Conservation (phyloP, 2,329 filamentous ascomycete species). For the Phaeosphaeriaceae sp. region DNA sequence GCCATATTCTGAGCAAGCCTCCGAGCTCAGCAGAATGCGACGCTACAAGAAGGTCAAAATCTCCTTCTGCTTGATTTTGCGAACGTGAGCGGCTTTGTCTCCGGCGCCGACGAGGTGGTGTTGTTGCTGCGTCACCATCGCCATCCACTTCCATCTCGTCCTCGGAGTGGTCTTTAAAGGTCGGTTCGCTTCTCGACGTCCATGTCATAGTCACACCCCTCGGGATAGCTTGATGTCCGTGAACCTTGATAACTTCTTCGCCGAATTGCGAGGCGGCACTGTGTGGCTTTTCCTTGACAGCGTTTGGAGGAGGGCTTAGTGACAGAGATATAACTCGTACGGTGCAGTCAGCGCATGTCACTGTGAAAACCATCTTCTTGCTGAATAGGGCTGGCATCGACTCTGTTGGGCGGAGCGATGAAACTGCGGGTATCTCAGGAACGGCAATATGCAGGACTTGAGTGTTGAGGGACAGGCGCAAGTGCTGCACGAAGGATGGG, state of each 20-base stretch:
- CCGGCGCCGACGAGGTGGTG: constrained; percentile 24
- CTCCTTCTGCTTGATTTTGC: constrained; percentile 27
- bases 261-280: constrained; percentile 39
- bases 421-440: constrained; percentile 47
- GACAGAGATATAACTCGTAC: constrained; percentile 62
- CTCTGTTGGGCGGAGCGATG: constrained; percentile 38
- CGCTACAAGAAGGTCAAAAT: constrained; percentile 51
- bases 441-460: constrained; percentile 62
- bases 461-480: constrained; percentile 62
- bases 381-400: constrained; percentile 56
- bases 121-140: constrained; percentile 26
- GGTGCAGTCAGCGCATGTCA: constrained; percentile 63
- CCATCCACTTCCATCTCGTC: constrained; percentile 48
- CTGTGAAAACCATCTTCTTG: constrained; percentile 59
- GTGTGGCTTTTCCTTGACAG: constrained; percentile 33
- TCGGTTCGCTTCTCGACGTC: constrained; percentile 44
- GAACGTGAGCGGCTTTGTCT: constrained; percentile 30
- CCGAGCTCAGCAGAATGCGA: constrained; percentile 50
- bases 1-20: constrained; percentile 51
- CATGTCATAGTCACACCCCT: constrained; percentile 61
- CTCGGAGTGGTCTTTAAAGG: constrained; percentile 20
- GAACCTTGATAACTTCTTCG: constrained; percentile 58
- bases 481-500: constrained; percentile 59
- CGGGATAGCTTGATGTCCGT: constrained; percentile 59
- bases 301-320: constrained; percentile 58